Conservation (phyloP, 106 monocot species). For the Xerophyta viscosa region DNA sequence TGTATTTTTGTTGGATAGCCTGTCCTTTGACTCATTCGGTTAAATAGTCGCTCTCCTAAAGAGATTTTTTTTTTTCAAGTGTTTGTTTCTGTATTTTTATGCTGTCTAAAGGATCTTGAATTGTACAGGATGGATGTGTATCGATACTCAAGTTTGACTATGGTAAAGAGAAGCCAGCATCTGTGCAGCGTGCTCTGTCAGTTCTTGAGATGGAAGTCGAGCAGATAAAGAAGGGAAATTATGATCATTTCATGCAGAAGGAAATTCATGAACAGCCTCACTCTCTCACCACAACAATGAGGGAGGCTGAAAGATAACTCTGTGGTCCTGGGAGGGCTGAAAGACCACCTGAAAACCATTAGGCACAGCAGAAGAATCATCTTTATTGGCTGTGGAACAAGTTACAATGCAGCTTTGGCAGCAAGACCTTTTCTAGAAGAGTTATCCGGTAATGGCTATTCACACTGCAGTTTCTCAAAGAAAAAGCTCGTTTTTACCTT, state of each 20-base stretch:
- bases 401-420: conserved; percentile 95
- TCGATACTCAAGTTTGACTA: conserved; percentile 84
- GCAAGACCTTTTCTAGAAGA: conserved; percentile 87
- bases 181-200: conserved; percentile 88
- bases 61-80: too few relatives aligned
- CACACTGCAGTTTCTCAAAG: too few relatives aligned
- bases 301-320: conserved; percentile 72
- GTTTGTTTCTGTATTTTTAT: too few relatives aligned
- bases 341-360: conserved; percentile 81
- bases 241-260: conserved; percentile 98
- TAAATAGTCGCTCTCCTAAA: too few relatives aligned
- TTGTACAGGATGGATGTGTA: conserved; percentile 94
- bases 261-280: conserved; percentile 97
- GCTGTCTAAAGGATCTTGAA: too few relatives aligned
- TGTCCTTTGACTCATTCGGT: too few relatives aligned
- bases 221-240: conserved; percentile 97
- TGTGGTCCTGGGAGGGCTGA: conserved; percentile 82
- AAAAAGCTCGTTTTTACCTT: too few relatives aligned
- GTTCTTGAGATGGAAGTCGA: conserved; percentile 99
- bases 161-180: conserved; percentile 90
- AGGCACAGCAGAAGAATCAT: conserved; percentile 83
- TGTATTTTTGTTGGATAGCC: too few relatives aligned
- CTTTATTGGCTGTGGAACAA: conserved; percentile 96
- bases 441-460: conserved; percentile 77
- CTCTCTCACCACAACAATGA: conserved; percentile 94